Conservation (phyloP, 192 early-diverging fungal genomes). For the Thamnidium elegans region DNA sequence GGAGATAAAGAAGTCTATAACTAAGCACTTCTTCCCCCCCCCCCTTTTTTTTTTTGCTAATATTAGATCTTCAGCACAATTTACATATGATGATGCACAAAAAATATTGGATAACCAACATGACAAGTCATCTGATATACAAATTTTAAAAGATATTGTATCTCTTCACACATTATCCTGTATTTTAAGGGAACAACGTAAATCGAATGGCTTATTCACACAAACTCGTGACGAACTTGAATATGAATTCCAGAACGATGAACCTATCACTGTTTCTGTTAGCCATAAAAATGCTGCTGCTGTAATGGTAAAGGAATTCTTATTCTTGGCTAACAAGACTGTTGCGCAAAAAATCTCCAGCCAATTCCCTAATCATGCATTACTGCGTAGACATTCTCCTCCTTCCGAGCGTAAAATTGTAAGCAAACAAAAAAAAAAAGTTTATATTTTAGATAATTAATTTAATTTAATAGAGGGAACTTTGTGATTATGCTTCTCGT, state of each 20-base stretch:
- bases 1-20: too few relatives aligned
- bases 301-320: constrained; percentile 92
- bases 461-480: constrained; percentile 19
- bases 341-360: constrained; percentile 89
- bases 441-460: neutral
- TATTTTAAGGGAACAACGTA: neutral
- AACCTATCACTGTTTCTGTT: constrained; percentile 82
- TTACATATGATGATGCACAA: constrained; percentile 63
- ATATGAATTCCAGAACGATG: constrained; percentile 20
- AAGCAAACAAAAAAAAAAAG: neutral
- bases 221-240: constrained; percentile 11
- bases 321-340: constrained; percentile 91
- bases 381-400: constrained; percentile 81
- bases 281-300: constrained; percentile 82
- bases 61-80: constrained; percentile 71
- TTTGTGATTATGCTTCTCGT: constrained; percentile 60
- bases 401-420: constrained; percentile 54
- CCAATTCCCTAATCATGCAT: constrained; percentile 86
- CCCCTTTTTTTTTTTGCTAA: neutral
- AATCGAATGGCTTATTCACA: constrained; percentile 10
- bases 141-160: constrained; percentile 2
- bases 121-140: neutral
- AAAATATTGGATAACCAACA: constrained; percentile 16
- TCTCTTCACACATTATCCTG: neutral
- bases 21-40: too few relatives aligned